Conservation (phyloP, 2,329 filamentous ascomycete genomes). For the Colletotrichum chrysophilum region DNA sequence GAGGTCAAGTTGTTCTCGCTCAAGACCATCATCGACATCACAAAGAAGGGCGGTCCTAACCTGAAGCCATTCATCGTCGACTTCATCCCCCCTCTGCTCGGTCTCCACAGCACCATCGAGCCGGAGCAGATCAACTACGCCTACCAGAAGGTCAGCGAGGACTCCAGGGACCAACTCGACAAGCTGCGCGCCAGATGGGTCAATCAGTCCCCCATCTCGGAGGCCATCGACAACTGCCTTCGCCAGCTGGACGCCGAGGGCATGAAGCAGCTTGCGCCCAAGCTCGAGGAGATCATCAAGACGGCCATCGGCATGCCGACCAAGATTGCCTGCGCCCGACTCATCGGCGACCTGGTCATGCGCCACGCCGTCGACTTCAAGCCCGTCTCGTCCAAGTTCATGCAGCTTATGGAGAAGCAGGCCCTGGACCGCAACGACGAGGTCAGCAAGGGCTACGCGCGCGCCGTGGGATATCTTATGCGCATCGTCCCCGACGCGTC, state of each 20-base stretch:
- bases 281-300: constrained; percentile 81
- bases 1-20: constrained; percentile 87
- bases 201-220: constrained; percentile 86
- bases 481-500: constrained; percentile 57
- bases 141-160: constrained; percentile 86
- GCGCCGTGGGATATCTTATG: constrained; percentile 84
- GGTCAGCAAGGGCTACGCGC: constrained; percentile 87
- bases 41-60: constrained; percentile 84
- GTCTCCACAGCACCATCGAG: constrained; percentile 85
- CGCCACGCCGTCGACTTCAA: constrained; percentile 77
- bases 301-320: constrained; percentile 88
- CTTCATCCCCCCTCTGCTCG: constrained; percentile 81
- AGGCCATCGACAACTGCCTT: constrained; percentile 88
- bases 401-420: constrained; percentile 80
- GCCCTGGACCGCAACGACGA: constrained; percentile 93
- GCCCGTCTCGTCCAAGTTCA: constrained; percentile 76
- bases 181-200: constrained; percentile 83
- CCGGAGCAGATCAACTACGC: constrained; percentile 90
- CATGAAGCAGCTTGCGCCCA: constrained; percentile 76
- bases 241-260: constrained; percentile 80
- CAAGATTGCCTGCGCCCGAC: constrained; percentile 87
- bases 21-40: constrained; percentile 84
- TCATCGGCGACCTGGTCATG: constrained; percentile 84
- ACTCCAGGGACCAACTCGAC: constrained; percentile 89
- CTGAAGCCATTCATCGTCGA: constrained; percentile 82